phyloP scores from a whole-genome alignment of 768 basidiomycete genomes.

The Lentinula detonsa region DNA sequence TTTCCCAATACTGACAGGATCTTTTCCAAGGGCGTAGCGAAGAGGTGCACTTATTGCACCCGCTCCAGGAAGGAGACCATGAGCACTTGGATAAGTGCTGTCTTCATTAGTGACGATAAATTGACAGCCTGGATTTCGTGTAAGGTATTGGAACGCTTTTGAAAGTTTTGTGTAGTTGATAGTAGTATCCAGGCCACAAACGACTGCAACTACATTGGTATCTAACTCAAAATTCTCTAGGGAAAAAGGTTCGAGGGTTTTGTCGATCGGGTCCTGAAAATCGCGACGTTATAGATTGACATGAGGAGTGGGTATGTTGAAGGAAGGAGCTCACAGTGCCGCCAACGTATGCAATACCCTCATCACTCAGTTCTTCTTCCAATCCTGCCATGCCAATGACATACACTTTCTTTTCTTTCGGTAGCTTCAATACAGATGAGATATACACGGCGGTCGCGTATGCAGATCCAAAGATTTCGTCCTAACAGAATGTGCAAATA shows the following conservation, averaged over 20 bases:
- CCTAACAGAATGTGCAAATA: slow-evolving; percentile 37
- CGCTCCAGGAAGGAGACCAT: slow-evolving; percentile 72
- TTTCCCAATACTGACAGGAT: slow-evolving; percentile 83
- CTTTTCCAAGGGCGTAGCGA: slow-evolving; percentile 58
- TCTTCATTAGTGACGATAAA: slow-evolving; percentile 94
- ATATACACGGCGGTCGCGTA: slow-evolving; percentile 82
- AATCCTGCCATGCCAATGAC: slow-evolving; percentile 90
- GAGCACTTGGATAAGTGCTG: slow-evolving; percentile 78
- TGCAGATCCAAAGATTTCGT: slow-evolving; percentile 95
- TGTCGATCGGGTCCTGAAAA: slow-evolving; percentile 76
- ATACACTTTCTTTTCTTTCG: slow-evolving; percentile 90
- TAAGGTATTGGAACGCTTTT: slow-evolving; percentile 88
- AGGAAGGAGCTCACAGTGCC: slow-evolving; percentile 61
- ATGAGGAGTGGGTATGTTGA: neutral
- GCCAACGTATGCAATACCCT: slow-evolving; percentile 75
- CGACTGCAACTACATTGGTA: slow-evolving; percentile 79
- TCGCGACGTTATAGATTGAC: neutral
- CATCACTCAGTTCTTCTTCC: slow-evolving; percentile 88
- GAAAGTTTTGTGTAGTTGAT: slow-evolving; percentile 94
- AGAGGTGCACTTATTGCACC: slow-evolving; percentile 84
- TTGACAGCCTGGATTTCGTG: slow-evolving; percentile 67
- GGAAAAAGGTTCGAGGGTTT: slow-evolving; percentile 48
- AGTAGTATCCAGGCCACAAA: slow-evolving; percentile 85
- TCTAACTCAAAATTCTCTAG: slow-evolving; percentile 70
- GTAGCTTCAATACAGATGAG: slow-evolving; percentile 83